phyloP scores from a whole-genome alignment of 371 early-diverging fungal species.

The Lichtheimia ornata region DNA sequence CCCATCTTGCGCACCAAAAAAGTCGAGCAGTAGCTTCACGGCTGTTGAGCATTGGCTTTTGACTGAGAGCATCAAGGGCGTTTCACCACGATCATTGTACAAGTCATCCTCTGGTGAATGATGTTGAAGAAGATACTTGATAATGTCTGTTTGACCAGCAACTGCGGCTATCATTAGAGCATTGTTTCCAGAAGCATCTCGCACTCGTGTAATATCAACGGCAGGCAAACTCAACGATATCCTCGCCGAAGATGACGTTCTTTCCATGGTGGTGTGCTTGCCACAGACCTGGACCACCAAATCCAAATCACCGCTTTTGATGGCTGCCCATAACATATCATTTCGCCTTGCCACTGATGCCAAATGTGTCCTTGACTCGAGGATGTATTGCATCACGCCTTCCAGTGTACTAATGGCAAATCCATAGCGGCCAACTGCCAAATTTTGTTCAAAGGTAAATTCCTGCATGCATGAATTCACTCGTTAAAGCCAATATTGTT shows the following conservation, averaged over 20 bases:
- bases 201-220: slow-evolving; percentile 16
- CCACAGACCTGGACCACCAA: too few relatives aligned
- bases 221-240: neutral
- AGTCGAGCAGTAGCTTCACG: slow-evolving; percentile 22
- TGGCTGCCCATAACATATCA: slow-evolving; percentile 35
- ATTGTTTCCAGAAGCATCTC: slow-evolving; percentile 48
- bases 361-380: slow-evolving; percentile 34
- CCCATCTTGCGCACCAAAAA: slow-evolving; percentile 17
- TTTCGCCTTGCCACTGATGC: slow-evolving; percentile 36
- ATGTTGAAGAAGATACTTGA: slow-evolving; percentile 26
- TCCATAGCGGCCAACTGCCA: slow-evolving; percentile 48
- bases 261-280: too few relatives aligned
- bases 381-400: slow-evolving; percentile 52
- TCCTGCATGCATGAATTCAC: slow-evolving; percentile 28
- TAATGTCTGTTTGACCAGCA: slow-evolving; percentile 32
- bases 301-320: slow-evolving; percentile 6
- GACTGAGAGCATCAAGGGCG: slow-evolving; percentile 48
- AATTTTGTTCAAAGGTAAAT: slow-evolving; percentile 47
- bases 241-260: too few relatives aligned
- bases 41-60: slow-evolving; percentile 28
- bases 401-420: slow-evolving; percentile 60
- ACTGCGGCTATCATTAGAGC: slow-evolving; percentile 46
- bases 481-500: neutral
- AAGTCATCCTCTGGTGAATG: neutral
- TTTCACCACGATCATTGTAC: slow-evolving; percentile 41